phyloP scores from a whole-genome alignment of 2,329 filamentous ascomycete genomes.

The Phialophora chinensis region DNA sequence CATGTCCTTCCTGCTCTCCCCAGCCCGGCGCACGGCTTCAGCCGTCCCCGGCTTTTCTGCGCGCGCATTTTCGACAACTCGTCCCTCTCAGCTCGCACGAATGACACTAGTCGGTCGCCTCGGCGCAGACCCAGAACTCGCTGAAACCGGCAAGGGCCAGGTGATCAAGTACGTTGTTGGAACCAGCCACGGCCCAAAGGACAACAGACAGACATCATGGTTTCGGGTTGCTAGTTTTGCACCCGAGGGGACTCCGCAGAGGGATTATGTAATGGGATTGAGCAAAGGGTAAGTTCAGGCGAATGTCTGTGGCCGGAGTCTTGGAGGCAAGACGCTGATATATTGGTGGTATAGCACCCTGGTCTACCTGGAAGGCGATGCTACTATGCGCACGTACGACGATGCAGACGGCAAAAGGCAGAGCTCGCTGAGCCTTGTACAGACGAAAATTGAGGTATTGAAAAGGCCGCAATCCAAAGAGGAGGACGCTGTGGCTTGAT shows the following conservation, averaged over 20 bases:
- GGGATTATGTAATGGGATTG: constrained; percentile 74
- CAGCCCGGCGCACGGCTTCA: constrained; percentile 59
- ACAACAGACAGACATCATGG: constrained; percentile 81
- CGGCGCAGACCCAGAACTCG: constrained; percentile 76
- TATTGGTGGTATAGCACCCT: constrained; percentile 63
- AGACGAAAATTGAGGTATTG: constrained; percentile 67
- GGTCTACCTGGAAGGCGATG: constrained; percentile 84
- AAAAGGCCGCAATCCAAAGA: constrained; percentile 36
- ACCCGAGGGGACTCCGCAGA: constrained; percentile 63
- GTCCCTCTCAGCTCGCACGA: constrained; percentile 69
- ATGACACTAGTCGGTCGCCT: constrained; percentile 89
- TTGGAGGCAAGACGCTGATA: constrained; percentile 16
- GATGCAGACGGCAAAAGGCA: constrained; percentile 68
- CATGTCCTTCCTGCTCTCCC: constrained; percentile 49
- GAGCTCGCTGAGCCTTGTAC: constrained; percentile 70
- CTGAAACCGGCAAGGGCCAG: constrained; percentile 73
- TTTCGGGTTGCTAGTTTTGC: constrained; percentile 79
- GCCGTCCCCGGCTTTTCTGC: constrained; percentile 46
- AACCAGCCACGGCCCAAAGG: constrained; percentile 67
- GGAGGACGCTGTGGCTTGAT: constrained; percentile 18
- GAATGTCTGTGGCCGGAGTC: not conserved
- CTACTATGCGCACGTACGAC: constrained; percentile 69
- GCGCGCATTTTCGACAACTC: constrained; percentile 78
- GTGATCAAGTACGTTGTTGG: constrained; percentile 79
- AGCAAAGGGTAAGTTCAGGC: constrained; percentile 77